A percentile compares a stretch with the other conserved stretches of the same genome.
Conservation (phyloP, 768 basidiomycete species). For the Boletus reticulatus region DNA sequence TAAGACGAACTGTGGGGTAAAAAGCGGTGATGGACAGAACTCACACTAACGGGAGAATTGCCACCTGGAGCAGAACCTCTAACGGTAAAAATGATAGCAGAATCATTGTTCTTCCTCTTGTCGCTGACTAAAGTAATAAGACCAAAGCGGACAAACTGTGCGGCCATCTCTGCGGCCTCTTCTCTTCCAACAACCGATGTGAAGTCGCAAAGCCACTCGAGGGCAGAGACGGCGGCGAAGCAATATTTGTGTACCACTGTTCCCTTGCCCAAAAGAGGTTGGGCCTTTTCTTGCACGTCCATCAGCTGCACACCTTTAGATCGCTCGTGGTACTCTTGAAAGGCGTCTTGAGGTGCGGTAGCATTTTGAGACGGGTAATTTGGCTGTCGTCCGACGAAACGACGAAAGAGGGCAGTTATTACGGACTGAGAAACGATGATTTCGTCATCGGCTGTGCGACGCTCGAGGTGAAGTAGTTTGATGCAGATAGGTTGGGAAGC, state of each 20-base stretch:
- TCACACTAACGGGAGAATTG: slow-evolving; percentile 71
- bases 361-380: slow-evolving; percentile 62
- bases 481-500: slow-evolving; percentile 93
- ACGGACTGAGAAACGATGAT: slow-evolving; percentile 94
- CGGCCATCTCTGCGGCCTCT: slow-evolving; percentile 96
- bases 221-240: slow-evolving; percentile 81
- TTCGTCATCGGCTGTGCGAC: slow-evolving; percentile 91
- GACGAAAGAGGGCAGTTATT: slow-evolving; percentile 91
- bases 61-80: slow-evolving; percentile 75
- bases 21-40: slow-evolving; percentile 22
- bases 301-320: slow-evolving; percentile 69
- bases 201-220: slow-evolving; percentile 98
- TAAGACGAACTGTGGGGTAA: slow-evolving; percentile 3
- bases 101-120: slow-evolving; percentile 88
- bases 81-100: slow-evolving; percentile 90
- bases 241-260: slow-evolving; percentile 59
- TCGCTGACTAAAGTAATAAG: slow-evolving; percentile 87
- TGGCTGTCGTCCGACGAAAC: slow-evolving; percentile 87
- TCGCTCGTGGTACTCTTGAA: slow-evolving; percentile 75
- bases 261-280: slow-evolving; percentile 48
- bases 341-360: slow-evolving; percentile 52
- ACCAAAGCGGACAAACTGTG: slow-evolving; percentile 95
- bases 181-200: slow-evolving; percentile 94
- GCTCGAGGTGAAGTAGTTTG: slow-evolving; percentile 95
- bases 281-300: slow-evolving; percentile 69